Percentiles rank a stretch among this genome's conserved stretches.
Evolutionary conservation across 257 asterid genomes (phyloP).

Genomic region (Nicotiana tomentosiformis): DNA sequence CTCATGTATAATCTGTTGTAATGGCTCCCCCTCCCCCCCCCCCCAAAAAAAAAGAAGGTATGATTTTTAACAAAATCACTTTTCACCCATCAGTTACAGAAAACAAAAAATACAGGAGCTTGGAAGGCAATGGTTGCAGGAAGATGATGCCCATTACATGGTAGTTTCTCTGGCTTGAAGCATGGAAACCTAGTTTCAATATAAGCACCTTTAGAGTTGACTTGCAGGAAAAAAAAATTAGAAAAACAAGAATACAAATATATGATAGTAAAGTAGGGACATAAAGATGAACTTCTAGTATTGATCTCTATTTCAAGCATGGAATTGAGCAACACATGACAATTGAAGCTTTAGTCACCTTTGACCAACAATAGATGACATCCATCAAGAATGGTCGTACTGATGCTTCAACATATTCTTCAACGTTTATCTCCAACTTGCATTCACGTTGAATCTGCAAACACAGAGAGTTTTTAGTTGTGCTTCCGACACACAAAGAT

Average conservation of each 20-base stretch:
- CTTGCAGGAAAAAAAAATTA: neutral
- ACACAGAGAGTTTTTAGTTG: neutral
- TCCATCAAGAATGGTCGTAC: conserved; percentile 89
- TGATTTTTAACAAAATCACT: neutral
- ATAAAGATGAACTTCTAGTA: neutral
- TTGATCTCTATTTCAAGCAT: neutral
- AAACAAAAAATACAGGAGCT: neutral
- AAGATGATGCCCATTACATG: neutral
- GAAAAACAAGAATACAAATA: neutral
- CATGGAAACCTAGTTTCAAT: neutral
- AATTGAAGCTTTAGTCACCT: conserved; percentile 42
- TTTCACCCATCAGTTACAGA: neutral
- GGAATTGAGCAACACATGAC: neutral
- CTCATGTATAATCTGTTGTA: neutral
- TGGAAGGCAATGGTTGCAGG: neutral
- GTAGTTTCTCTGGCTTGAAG: neutral
- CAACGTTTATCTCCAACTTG: conserved; percentile 85
- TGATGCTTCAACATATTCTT: conserved; percentile 93
- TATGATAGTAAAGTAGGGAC: neutral
- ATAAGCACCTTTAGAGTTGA: neutral
- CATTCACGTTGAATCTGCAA: conserved; percentile 96
- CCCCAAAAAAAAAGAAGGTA: neutral
- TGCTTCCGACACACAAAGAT: neutral
- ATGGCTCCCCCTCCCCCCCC: neutral
- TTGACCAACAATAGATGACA: conserved; percentile 96